Percentiles rank a stretch among this genome's conserved stretches.
phyloP scores from a whole-genome alignment of 2,329 filamentous ascomycete genomes.

The Cladorrhinum sp. region DNA sequence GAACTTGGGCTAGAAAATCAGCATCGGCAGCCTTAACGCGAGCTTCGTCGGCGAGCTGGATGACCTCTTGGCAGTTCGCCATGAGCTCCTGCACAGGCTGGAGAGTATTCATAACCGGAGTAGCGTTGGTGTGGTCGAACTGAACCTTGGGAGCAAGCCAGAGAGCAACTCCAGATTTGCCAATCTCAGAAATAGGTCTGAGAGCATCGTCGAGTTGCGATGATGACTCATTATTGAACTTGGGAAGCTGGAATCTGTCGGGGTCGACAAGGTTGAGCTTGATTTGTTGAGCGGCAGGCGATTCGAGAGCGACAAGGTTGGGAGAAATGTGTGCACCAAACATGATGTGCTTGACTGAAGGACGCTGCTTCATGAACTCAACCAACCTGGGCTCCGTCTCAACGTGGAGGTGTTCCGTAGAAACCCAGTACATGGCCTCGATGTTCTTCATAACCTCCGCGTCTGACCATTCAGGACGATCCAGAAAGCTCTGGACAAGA shows the following conservation, averaged over 20 bases:
- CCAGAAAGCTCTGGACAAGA: constrained; percentile 68
- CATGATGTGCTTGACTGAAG: constrained; percentile 68
- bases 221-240: constrained; percentile 54
- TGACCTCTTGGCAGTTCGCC: constrained; percentile 37
- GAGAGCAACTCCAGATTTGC: constrained; percentile 43
- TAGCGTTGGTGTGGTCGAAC: constrained; percentile 45
- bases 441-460: constrained; percentile 64
- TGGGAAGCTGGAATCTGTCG: constrained; percentile 68
- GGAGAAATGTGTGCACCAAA: constrained; percentile 71
- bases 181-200: constrained; percentile 23
- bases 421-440: constrained; percentile 73
- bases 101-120: constrained; percentile 48
- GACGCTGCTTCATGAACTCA: constrained; percentile 64
- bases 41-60: constrained; percentile 51
- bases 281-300: constrained; percentile 62
- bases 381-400: constrained; percentile 59
- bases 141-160: constrained; percentile 47
- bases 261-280: constrained; percentile 71
- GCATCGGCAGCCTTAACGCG: constrained; percentile 40
- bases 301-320: constrained; percentile 70
- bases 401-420: constrained; percentile 62
- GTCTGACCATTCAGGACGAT: constrained; percentile 69
- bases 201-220: constrained; percentile 19
- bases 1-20: constrained; percentile 48
- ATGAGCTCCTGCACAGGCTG: constrained; percentile 40